Base-by-base conservation (phyloP, 371 early-diverging fungal genomes). In the Mortierella sp. region DNA sequence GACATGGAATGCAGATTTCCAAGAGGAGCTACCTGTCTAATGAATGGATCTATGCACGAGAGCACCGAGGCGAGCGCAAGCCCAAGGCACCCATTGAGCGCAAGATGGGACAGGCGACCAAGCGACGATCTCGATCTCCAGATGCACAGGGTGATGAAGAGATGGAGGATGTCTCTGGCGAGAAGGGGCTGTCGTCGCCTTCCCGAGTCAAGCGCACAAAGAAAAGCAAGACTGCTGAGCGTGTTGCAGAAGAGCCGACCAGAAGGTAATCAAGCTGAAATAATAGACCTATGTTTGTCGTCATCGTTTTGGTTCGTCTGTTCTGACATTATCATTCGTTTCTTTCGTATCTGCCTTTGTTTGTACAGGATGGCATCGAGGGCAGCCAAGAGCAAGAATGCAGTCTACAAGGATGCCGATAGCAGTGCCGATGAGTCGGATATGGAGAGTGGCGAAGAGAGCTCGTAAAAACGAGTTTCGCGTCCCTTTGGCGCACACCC, bases 61-160 rank as follows among this genome's bases (percentile, higher is more conserved):
- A 77, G 31, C 78, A 70, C 55, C 76, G 70, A n/a, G 26, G 71
- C 9, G 79, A 79, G n/a, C 76, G 76, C n/a, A 72, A 70, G 52
- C 37, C 76, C 24, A 73, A 53, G 37, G 55, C 14, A n/a, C 9
- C 13, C 1, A 50, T 64, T n/a, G 79, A 76, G 22, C 70, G 63
- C n/a, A 79, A 73, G 70, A 79, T 84, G 43, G 84, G 84, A 16
- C 84, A 84, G 40, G 84, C 84, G 0, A n/a, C 71, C 9, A 84
- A 84, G 47, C 79, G 84, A 6, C 79, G 84, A 24, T 79, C 76
- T 8, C 71, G 83, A 53, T 82, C 83, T 14, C 73, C 71, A 13
- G 77, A 78, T 3, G 13, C 70, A 1, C 43, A 66, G 0, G 40
- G 11, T 34, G 76, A 40, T 0, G 78, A 73, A n/a, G 70, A 52